Percentiles rank a stretch among this genome's conserved stretches.
These are phyloP conservation scores for Pseudotsuga menziesii DNA, from an alignment of 75 land plant species.

Conservation along the genomic window DNA sequence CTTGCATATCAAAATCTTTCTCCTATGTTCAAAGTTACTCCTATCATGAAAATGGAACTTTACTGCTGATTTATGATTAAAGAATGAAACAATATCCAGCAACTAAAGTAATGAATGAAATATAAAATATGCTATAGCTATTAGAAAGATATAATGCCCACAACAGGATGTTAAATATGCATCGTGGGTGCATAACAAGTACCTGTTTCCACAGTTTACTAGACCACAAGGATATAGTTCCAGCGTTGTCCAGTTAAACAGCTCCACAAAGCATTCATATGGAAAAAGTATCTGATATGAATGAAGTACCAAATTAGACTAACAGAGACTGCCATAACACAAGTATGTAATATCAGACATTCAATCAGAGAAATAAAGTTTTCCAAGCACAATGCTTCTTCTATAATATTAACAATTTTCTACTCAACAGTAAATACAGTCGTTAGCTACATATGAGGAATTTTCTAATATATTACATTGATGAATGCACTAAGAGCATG, in stretches of 20 bases:
- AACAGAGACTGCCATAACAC: background rate
- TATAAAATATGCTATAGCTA: background rate
- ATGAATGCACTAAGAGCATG: background rate
- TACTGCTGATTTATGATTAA: too few species aligned
- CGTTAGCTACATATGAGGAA: too few species aligned
- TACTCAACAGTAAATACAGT: too few species aligned
- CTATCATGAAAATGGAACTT: too few species aligned
- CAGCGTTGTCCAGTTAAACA: constrained; percentile 38
- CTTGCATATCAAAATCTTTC: too few species aligned
- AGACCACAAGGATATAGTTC: constrained; percentile 61
- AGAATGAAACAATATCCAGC: background rate
- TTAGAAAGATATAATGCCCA: background rate
- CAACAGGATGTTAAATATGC: background rate
- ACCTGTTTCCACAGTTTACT: constrained; percentile 78
- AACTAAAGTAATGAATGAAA: background rate
- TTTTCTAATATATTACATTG: too few species aligned
- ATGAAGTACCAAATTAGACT: constrained; percentile 3
- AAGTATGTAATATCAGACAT: background rate
- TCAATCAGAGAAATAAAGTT: background rate
- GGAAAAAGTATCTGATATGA: constrained; percentile 47
- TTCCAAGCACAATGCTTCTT: too few species aligned
- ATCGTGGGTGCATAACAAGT: background rate
- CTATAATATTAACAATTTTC: too few species aligned
- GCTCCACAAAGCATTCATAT: constrained; percentile 51
- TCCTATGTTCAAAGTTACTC: too few species aligned